Conservation (phyloP, 1,284 basidiomycete species). For the Fomitiporia mediterranea region DNA sequence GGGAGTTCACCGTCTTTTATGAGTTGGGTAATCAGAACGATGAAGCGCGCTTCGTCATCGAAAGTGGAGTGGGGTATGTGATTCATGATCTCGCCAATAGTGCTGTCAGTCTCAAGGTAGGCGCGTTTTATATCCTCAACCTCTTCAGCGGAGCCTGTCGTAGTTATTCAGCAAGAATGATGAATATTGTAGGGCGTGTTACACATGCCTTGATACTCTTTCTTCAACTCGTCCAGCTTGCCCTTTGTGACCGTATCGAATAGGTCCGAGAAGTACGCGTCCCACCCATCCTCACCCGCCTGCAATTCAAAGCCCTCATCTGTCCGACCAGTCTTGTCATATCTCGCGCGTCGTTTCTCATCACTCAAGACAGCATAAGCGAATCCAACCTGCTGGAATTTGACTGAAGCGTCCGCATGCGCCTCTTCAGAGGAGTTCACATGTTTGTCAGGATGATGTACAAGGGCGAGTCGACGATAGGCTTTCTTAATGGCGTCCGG, state of each 20-base stretch:
- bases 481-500: conserved; percentile 73
- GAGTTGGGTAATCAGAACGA: conserved; percentile 62
- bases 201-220: conserved; percentile 78
- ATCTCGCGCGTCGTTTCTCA: conserved; percentile 65
- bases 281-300: conserved; percentile 85
- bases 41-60: conserved; percentile 81
- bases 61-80: conserved; percentile 80
- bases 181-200: background rate
- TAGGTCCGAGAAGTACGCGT: conserved; percentile 85
- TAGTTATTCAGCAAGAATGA: conserved; percentile 11
- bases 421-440: conserved; percentile 52
- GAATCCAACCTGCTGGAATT: conserved; percentile 89
- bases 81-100: conserved; percentile 74
- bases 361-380: conserved; percentile 86
- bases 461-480: conserved; percentile 79
- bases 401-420: conserved; percentile 58
- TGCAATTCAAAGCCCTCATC: conserved; percentile 71
- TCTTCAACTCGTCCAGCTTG: conserved; percentile 86
- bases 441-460: conserved; percentile 89
- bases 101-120: conserved; percentile 65
- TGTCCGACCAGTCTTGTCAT: conserved; percentile 81
- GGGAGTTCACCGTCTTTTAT: conserved; percentile 62
- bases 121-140: conserved; percentile 69
- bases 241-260: conserved; percentile 83
- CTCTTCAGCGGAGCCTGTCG: conserved; percentile 79